A percentile compares a stretch with the other conserved stretches of the same genome.
Evolutionary conservation across 2,329 filamentous ascomycete species (phyloP).

Genomic region (Hysterium pulicare): DNA sequence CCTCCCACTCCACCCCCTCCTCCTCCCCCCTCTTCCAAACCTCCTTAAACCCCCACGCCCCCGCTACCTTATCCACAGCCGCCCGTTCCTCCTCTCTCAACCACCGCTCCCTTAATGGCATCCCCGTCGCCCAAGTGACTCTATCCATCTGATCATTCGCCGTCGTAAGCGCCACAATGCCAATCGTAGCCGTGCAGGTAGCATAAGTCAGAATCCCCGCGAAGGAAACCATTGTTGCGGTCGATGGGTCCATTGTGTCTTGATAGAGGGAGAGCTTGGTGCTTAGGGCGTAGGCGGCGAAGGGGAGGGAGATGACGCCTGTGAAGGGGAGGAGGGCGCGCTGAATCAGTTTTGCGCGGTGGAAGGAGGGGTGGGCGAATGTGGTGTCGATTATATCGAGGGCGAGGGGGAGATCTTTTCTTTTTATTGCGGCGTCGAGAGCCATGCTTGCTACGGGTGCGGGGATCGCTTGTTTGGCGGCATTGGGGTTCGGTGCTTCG

Average conservation of each 20-base stretch:
- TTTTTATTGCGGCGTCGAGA: conserved; percentile 73
- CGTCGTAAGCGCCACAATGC: conserved; percentile 79
- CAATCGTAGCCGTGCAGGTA: conserved; percentile 74
- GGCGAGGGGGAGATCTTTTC: conserved; percentile 73
- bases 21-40: conserved; percentile 79
- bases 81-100: conserved; percentile 85
- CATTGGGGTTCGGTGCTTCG: conserved; percentile 59
- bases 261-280: conserved; percentile 65
- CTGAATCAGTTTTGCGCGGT: conserved; percentile 64
- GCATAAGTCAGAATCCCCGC: conserved; percentile 80
- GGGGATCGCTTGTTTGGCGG: conserved; percentile 69
- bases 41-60: conserved; percentile 90
- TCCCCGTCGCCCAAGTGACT: conserved; percentile 83
- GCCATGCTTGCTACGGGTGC: conserved; percentile 67
- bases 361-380: conserved; percentile 65
- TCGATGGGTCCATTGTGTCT: conserved; percentile 69
- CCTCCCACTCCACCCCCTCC: conserved; percentile 85
- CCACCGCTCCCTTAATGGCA: conserved; percentile 78
- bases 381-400: conserved; percentile 71
- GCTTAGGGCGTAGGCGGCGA: conserved; percentile 68
- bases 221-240: conserved; percentile 75
- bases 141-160: conserved; percentile 93
- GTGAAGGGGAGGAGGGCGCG: conserved; percentile 59
- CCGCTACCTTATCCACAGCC: conserved; percentile 79
- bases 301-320: conserved; percentile 56